A percentile compares a stretch with the other conserved stretches of the same genome.
These are phyloP conservation scores for Rhizomucor pusillus DNA, from an alignment of 371 early-diverging fungal species.

Conservation along the genomic window DNA sequence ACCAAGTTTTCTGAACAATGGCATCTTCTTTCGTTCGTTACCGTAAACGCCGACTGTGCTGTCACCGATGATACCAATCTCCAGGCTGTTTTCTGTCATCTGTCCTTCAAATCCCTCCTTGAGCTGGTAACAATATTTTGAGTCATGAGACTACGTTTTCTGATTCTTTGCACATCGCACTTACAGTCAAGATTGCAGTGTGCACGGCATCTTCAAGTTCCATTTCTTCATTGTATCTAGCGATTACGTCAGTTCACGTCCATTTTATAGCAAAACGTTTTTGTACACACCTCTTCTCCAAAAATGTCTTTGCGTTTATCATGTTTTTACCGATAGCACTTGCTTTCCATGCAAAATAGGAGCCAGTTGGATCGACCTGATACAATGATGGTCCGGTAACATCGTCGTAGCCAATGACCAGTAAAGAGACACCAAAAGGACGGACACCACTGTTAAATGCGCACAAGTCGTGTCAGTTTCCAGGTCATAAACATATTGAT, in stretches of 20 bases:
- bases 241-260: neutral
- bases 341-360: slow-evolving; percentile 98
- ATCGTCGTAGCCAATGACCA: slow-evolving; percentile 95
- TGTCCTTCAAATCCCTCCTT: slow-evolving; percentile 98
- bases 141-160: neutral
- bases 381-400: slow-evolving; percentile 88
- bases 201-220: slow-evolving; percentile 98
- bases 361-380: slow-evolving; percentile 99
- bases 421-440: slow-evolving; percentile 98
- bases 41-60: slow-evolving; percentile 61
- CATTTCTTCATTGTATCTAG: slow-evolving; percentile 84
- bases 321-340: slow-evolving; percentile 99
- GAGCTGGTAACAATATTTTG: slow-evolving; percentile 40
- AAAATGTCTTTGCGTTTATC: slow-evolving; percentile 97
- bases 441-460: slow-evolving; percentile 85
- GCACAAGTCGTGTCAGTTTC: neutral
- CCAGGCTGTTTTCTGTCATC: slow-evolving; percentile 91
- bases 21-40: slow-evolving; percentile 48
- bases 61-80: slow-evolving; percentile 89
- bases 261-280: neutral
- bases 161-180: neutral
- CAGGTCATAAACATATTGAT: slow-evolving; percentile 2
- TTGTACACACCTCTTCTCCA: slow-evolving; percentile 85
- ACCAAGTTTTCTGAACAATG: slow-evolving; percentile 75
- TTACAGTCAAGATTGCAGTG: slow-evolving; percentile 91